Base-by-base conservation (phyloP, 2,329 filamentous ascomycete species). In the Claviceps fusiformis region DNA sequence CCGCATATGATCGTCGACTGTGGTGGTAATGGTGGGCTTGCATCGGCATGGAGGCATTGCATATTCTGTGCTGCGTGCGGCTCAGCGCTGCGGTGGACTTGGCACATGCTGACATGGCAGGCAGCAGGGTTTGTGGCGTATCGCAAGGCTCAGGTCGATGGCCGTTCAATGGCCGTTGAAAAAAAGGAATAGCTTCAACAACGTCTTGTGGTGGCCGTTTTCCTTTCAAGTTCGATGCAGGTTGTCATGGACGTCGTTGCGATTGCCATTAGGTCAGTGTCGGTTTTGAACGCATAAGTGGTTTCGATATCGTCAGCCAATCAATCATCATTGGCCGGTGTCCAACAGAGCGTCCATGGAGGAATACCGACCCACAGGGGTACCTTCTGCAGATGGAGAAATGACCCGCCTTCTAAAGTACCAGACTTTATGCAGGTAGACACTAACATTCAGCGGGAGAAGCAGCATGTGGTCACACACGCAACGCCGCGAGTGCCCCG, bases 1-100 rank as follows among this genome's bases (percentile, higher is more conserved):
- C 81, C 53, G 92, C 91, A 71, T 93, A 95, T 56, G 71, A 73
- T 56, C 86, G 76, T 56, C 72, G 67, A 41, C 57, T 57, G 24
- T 50, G 48, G 35, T 50, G 48, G 47, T 24, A 15, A 29, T 37
- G 48, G 5, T 50, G 45, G 55, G 58, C 43, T 9, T 59, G 57
- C 55, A 47, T 46, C 27, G 58, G 57, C 55, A 47, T 46, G 29
- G 58, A 56, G 43, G 58, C 51, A 46, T 47, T 55, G 59, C 56
- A 45, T 43, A 63, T 48, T 55, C 59, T 60, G 45, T 58, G 61
- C 54, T 65, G 58, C 60, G 60, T 61, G 52, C 53, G 61, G 60
- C 61, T 63, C 62, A 64, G 60, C 54, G 61, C 56, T 48, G 60
- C 59, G 54, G 62, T 56, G 39, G 62, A 51, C 41, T 59, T 57